phyloP scores from a whole-genome alignment of 805 yeast species.

The Starmera quercuum region DNA sequence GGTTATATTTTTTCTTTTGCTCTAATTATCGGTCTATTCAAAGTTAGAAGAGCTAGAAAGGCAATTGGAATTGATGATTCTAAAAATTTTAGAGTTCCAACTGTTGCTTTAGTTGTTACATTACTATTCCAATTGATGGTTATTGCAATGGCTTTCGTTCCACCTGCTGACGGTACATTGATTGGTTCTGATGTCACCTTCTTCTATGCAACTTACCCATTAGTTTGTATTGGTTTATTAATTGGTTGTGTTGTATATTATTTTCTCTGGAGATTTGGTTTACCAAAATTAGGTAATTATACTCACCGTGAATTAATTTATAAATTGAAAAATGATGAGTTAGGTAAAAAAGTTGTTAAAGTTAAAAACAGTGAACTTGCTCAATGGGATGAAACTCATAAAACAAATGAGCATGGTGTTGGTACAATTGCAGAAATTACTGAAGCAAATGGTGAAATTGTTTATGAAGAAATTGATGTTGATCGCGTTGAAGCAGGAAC shows the following conservation, averaged over 20 bases:
- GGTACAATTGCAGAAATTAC: too few species aligned
- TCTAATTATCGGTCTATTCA: constrained; percentile 52
- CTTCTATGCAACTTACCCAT: constrained; percentile 71
- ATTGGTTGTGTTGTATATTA: constrained; percentile 56
- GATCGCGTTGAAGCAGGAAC: too few species aligned
- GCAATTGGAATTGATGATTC: constrained; percentile 43
- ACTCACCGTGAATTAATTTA: constrained; percentile 40
- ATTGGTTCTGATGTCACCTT: constrained; percentile 53
- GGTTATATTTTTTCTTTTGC: constrained; percentile 61
- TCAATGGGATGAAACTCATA: constrained; percentile 8
- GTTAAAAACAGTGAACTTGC: constrained; percentile 16
- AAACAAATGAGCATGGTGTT: too few species aligned
- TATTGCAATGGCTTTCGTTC: constrained; percentile 66
- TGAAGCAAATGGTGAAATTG: too few species aligned
- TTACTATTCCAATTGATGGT: constrained; percentile 55
- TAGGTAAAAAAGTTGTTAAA: constrained; percentile 48
- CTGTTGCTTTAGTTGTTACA: constrained; percentile 53
- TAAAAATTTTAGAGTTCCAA: constrained; percentile 57
- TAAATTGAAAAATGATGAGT: constrained; percentile 54
- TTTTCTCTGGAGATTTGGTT: constrained; percentile 48
- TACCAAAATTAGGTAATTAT: constrained; percentile 49
- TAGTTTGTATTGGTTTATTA: constrained; percentile 64
- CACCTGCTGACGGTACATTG: constrained; percentile 44
- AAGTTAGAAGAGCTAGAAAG: constrained; percentile 41
- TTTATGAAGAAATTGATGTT: too few species aligned